Base-by-base conservation (phyloP, 108 stramenopile genomes). In the Chaetoceros tenuissimus region DNA sequence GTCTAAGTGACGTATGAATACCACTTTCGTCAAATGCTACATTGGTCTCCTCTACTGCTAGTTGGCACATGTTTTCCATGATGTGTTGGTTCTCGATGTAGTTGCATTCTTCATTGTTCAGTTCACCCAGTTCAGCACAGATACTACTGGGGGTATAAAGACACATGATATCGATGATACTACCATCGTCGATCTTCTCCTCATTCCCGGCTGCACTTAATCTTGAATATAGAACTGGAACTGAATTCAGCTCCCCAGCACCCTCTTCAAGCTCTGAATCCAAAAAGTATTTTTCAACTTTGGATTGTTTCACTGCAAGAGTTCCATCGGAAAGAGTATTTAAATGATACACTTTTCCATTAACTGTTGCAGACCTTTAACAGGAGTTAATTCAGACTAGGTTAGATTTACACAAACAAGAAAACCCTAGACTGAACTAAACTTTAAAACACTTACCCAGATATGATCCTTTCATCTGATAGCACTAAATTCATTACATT, bases 11-110 rank as follows among this genome's bases (percentile, higher is more conserved):
- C 1, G 53, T 18, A 18, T 63, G 48, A 18, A 63, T 53, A 29
- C 53, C 53, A 16, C 27, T 28, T 3, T n/a, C 18, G 2, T 19
- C 23, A 43, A 53, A 63, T n/a, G 62, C 62, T 7, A 7, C n/a
- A 18, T 63, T 63, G 29, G 62, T 63, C 25, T 63, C 62, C 23
- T 24, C 30, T 18, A 63, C 44, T 1, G 62, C 53, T 23, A 63
- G 31, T 40, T 40, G 8, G 13, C 34, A 40, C 13, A 10, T 40
- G 34, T 40, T 13, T 5, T 40, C 34, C 34, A 40, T 40, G 5
- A 13, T 40, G 5, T 5, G 8, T 40, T 10, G 5, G 34, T 10
- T 10, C 13, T 40, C 13, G 5, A 13, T 10, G 13, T 40, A 10
- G 13, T 40, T 40, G 5, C 8, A 10, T 5, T 40, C 34, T 5